Conservation (phyloP, 2,329 filamentous ascomycete genomes). For the Rhinocladiella similis region DNA sequence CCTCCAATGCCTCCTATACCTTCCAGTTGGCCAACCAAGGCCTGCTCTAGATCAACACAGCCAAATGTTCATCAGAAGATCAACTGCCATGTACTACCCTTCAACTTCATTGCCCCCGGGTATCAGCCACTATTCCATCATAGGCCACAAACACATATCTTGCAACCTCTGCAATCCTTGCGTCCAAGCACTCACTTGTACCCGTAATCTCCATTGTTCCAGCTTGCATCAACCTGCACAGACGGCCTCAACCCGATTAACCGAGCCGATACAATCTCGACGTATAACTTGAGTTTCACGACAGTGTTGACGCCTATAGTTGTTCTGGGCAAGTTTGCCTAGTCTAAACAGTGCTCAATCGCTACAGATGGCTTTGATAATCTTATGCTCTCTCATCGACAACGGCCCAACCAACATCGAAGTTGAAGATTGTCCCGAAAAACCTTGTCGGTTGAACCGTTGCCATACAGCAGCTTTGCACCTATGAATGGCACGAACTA, state of each 20-base stretch:
- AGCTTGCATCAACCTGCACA: not conserved
- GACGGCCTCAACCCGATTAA: not conserved
- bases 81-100: not conserved
- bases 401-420: no score
- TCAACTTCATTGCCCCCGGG: not conserved
- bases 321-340: not conserved
- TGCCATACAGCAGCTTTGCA: no score
- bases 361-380: not conserved
- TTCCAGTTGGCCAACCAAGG: no score
- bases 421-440: no score
- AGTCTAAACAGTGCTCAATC: not conserved
- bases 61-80: not conserved
- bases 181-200: not conserved
- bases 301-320: not conserved
- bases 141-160: conserved; percentile 6
- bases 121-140: not conserved
- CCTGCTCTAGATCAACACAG: not conserved
- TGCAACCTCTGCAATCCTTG: conserved; percentile 6
- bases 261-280: conserved; percentile 13
- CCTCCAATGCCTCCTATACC: no score
- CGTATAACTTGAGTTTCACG: conserved; percentile 6
- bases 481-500: no score
- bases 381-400: not conserved
- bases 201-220: not conserved
- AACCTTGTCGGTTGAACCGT: no score